These are phyloP conservation scores for Carex pumila DNA, from an alignment of 176 grass and related monocot species.

Conservation along the genomic window DNA sequence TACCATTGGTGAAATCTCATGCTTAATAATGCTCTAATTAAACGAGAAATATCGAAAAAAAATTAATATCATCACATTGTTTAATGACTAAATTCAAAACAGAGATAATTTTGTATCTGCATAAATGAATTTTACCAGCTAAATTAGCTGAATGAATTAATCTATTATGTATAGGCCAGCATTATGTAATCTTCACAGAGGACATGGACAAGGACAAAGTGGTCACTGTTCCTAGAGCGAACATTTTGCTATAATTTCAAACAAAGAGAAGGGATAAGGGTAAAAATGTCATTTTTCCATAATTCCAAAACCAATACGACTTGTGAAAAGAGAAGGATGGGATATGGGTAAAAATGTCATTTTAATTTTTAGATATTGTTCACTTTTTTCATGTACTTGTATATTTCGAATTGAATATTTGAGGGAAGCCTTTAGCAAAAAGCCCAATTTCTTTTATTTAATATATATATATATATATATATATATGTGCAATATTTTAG, in stretches of 20 bases:
- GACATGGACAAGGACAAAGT: constrained; percentile 37
- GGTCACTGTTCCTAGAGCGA: constrained; percentile 39
- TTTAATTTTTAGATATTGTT: no score
- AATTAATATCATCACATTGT: neutral
- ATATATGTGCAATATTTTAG: neutral
- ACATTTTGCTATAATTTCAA: neutral
- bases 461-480: neutral
- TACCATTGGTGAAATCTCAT: neutral
- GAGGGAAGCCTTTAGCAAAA: neutral
- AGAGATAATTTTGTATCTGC: neutral
- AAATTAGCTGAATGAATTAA: constrained; percentile 22
- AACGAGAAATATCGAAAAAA: neutral
- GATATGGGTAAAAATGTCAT: no score
- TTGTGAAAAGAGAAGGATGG: no score
- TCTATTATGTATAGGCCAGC: constrained; percentile 71
- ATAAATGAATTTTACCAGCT: neutral
- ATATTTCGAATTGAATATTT: no score
- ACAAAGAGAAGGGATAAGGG: no score
- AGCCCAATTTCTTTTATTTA: neutral
- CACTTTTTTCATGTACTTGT: no score
- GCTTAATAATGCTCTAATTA: neutral
- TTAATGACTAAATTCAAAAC: neutral
- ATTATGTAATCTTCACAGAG: constrained; percentile 64
- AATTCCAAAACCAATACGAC: no score
- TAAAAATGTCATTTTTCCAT: no score